Base-by-base conservation (phyloP, 2,329 filamentous ascomycete genomes). In the Fusarium dimerum region DNA sequence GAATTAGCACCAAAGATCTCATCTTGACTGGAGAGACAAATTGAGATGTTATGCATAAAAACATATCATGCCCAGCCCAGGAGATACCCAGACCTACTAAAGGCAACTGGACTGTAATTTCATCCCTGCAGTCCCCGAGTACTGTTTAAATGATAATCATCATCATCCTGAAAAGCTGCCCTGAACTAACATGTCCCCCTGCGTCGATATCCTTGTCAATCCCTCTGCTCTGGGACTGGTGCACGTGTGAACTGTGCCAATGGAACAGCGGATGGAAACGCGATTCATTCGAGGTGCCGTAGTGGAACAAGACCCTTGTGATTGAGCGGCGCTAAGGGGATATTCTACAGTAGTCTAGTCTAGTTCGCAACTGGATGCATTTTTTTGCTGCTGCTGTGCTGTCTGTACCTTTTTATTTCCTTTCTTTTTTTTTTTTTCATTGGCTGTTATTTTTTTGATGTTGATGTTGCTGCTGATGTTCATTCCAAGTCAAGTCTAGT, bases 121-220 rank as follows among this genome's bases (percentile, higher is more conserved):
- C 20, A 26, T 26, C 20, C 20, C 20, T 26, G 20, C 20, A 26
- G 20, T 26, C 7, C 20, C 20, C 20, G 7, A 26, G 13, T 32
- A n/a, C 43, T 16, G 12, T 32, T 15, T 34, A 20, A 40, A 40
- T 45, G 29, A 41, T n/a, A 40, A 16, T 16, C 10, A 40, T 40
- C 17, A 10, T 34, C 36, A 41, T 55, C 41, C 44, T 41, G 40
- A 39, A 43, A 41, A 45, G 38, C 39, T 47, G 32, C 30, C 61
- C 20, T 26, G 20, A 54, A 60, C 59, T 47, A 53, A 60, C 50
- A 17, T 52, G 50, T 44, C 42, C 62, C 62, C 62, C 62, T 64
- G 62, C 62, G 58, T 64, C n/a, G 39, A 47, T 15, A 63, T 45
- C 62, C 62, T 48, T 52, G 62, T 55, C 54, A 48, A 44, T 50